A percentile compares a stretch with the other conserved stretches of the same genome.
These are phyloP conservation scores for Phytophthora gonapodyides DNA, from an alignment of 352 stramenopile species.

Conservation along the genomic window DNA sequence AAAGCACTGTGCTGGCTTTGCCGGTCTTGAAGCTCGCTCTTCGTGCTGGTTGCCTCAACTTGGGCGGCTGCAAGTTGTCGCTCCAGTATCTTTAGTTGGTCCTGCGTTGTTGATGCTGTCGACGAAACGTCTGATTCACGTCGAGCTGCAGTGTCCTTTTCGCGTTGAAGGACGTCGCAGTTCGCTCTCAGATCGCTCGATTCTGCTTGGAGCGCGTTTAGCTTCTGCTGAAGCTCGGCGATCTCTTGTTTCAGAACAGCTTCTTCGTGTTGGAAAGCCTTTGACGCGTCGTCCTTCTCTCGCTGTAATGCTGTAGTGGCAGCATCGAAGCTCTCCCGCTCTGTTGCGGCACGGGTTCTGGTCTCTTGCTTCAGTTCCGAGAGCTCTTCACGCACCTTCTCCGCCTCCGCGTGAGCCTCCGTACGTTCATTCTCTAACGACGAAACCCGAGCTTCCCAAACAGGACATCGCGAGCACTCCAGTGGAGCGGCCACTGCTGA, in stretches of 20 bases:
- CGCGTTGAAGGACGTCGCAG: constrained; percentile 20
- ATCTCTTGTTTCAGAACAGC: constrained; percentile 24
- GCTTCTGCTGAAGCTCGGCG: constrained; percentile 13
- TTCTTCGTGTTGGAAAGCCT: constrained; percentile 23
- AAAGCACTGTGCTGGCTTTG: constrained; percentile 38
- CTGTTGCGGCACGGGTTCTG: background rate
- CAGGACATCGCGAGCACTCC: constrained; percentile 20
- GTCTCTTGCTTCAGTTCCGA: constrained; percentile 12
- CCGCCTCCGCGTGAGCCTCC: constrained; percentile 10
- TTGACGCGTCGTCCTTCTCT: constrained; percentile 17
- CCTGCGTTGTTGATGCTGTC: constrained; percentile 4
- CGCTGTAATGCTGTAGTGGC: constrained; percentile 3
- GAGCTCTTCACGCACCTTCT: constrained; percentile 22
- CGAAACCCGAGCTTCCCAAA: constrained; percentile 19
- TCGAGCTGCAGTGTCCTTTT: constrained; percentile 15
- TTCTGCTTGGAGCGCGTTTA: constrained; percentile 19
- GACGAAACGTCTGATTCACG: constrained; percentile 5
- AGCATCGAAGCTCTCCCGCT: constrained; percentile 9
- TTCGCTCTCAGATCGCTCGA: constrained; percentile 13
- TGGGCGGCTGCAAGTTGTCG: constrained; percentile 19
- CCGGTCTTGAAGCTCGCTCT: constrained; percentile 32
- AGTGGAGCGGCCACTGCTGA: background rate
- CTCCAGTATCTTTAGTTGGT: constrained; percentile 26
- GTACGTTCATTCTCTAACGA: constrained; percentile 23
- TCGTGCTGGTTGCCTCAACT: constrained; percentile 24